Conservation (phyloP, 2,329 filamentous ascomycete species). For the Penicillium rolfsii region DNA sequence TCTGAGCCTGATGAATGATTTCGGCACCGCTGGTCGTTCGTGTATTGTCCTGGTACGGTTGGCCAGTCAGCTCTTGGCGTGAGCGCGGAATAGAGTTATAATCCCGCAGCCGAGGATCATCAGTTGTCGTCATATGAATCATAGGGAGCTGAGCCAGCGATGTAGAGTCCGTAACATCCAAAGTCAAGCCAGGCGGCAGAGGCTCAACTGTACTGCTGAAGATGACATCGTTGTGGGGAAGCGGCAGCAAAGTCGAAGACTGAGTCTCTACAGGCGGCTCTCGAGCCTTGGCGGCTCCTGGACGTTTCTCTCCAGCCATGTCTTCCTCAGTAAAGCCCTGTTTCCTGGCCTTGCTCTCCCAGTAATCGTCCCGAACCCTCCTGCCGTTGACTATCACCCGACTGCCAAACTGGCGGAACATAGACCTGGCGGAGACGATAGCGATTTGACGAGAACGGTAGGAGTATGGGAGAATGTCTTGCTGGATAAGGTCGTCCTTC, state of each 20-base stretch:
- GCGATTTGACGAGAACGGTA: conserved; percentile 98
- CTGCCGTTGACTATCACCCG: conserved; percentile 87
- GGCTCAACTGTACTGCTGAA: conserved; percentile 78
- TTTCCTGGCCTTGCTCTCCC: conserved; percentile 95
- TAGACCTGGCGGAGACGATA: conserved; percentile 94
- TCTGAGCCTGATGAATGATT: conserved; percentile 81
- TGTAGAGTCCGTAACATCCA: conserved; percentile 63
- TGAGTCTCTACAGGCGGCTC: conserved; percentile 74
- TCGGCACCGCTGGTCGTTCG: conserved; percentile 76
- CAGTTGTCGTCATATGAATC: conserved; percentile 79
- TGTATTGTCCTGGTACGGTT: conserved; percentile 84
- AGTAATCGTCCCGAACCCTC: conserved; percentile 95
- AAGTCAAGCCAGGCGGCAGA: conserved; percentile 69
- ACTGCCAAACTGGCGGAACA: conserved; percentile 98
- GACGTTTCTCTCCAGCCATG: conserved; percentile 91
- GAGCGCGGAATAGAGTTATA: conserved; percentile 83
- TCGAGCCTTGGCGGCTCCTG: conserved; percentile 84
- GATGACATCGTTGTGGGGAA: conserved; percentile 81
- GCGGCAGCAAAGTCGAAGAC: conserved; percentile 59
- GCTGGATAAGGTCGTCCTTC: conserved; percentile 92
- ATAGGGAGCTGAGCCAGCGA: conserved; percentile 76
- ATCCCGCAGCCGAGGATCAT: conserved; percentile 75
- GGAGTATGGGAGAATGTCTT: conserved; percentile 95
- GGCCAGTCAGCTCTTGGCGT: conserved; percentile 85
- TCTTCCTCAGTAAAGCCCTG: conserved; percentile 98